phyloP scores from a whole-genome alignment of 352 stramenopile genomes.

The Phytophthora cryptogea region DNA sequence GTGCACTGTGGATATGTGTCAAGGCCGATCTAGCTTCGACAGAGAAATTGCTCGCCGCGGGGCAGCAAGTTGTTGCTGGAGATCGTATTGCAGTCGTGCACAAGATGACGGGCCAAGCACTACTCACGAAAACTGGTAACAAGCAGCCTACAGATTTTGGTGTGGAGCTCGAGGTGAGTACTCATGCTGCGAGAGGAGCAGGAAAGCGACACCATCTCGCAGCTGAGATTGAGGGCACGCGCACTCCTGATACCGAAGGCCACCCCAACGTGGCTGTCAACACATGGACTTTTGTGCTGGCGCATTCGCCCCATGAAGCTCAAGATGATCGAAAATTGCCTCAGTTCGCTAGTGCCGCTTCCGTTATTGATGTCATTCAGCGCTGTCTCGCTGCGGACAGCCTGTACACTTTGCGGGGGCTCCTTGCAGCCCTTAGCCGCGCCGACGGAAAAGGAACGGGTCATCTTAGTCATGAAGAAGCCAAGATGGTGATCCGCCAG shows the following conservation, averaged over 20 bases:
- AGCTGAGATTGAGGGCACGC: conserved; percentile 56
- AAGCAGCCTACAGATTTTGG: conserved; percentile 83
- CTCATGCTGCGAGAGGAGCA: conserved; percentile 41
- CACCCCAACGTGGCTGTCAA: conserved; percentile 51
- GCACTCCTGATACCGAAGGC: conserved; percentile 74
- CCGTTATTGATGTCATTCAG: conserved; percentile 57
- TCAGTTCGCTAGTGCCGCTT: conserved; percentile 41
- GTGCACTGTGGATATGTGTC: conserved; percentile 71
- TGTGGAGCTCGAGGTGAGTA: conserved; percentile 76
- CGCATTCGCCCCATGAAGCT: conserved; percentile 40
- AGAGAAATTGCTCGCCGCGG: conserved; percentile 71
- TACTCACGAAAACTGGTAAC: conserved; percentile 54
- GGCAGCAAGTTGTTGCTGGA: conserved; percentile 43
- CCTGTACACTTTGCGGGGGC: conserved; percentile 63
- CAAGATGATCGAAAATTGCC: conserved; percentile 51
- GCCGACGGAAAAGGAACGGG: conserved; percentile 53
- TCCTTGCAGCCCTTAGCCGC: conserved; percentile 47
- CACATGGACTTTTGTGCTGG: conserved; percentile 70
- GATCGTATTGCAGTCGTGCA: conserved; percentile 72
- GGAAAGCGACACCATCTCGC: conserved; percentile 77
- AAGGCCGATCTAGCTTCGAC: conserved; percentile 63
- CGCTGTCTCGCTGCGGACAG: conserved; percentile 57
- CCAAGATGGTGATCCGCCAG: conserved; percentile 65
- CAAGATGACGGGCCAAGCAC: conserved; percentile 84
- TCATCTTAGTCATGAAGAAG: conserved; percentile 66